A percentile compares a stretch with the other conserved stretches of the same genome.
These are phyloP conservation scores for Aristolochia californica DNA, from an alignment of 164 flowering plant species.

Conservation along the genomic window DNA sequence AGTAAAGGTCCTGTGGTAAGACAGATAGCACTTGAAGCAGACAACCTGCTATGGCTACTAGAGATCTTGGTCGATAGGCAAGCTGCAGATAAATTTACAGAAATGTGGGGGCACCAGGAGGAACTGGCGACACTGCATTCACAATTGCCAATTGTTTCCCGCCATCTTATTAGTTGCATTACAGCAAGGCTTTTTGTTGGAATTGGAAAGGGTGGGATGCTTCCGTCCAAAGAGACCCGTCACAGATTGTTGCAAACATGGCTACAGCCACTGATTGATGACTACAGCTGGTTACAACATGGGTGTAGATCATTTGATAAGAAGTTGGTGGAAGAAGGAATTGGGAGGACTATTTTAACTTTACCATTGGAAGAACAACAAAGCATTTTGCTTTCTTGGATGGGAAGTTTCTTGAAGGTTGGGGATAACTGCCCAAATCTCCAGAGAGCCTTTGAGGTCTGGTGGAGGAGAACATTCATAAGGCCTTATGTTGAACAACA, in stretches of 20 bases:
- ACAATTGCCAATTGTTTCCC: slow-evolving; percentile 49
- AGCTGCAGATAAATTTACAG: slow-evolving; percentile 72
- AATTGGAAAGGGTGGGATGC: slow-evolving; percentile 84
- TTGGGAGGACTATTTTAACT: slow-evolving; percentile 87
- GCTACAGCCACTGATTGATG: slow-evolving; percentile 84
- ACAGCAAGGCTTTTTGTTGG: slow-evolving; percentile 80
- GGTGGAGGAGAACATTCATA: slow-evolving; percentile 93
- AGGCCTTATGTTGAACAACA: slow-evolving; percentile 47
- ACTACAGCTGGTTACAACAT: slow-evolving; percentile 84
- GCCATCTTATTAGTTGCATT: slow-evolving; percentile 74
- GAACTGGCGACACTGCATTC: slow-evolving; percentile 61
- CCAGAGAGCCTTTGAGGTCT: slow-evolving; percentile 93
- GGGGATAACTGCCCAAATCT: slow-evolving; percentile 97
- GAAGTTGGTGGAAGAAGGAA: slow-evolving; percentile 91
- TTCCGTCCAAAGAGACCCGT: slow-evolving; percentile 75
- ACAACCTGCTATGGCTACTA: slow-evolving; percentile 84
- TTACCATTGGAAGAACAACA: slow-evolving; percentile 92
- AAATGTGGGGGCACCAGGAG: slow-evolving; percentile 65
- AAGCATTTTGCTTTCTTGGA: slow-evolving; percentile 73
- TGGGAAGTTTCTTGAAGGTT: slow-evolving; percentile 63
- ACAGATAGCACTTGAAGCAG: slow-evolving; percentile 63
- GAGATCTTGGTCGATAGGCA: slow-evolving; percentile 72
- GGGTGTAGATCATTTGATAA: slow-evolving; percentile 78
- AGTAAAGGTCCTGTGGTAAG: slow-evolving; percentile 38
- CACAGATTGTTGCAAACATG: slow-evolving; percentile 60